phyloP scores from a whole-genome alignment of 805 yeast genomes.

The Sugiyamaella qingdaonensis region DNA sequence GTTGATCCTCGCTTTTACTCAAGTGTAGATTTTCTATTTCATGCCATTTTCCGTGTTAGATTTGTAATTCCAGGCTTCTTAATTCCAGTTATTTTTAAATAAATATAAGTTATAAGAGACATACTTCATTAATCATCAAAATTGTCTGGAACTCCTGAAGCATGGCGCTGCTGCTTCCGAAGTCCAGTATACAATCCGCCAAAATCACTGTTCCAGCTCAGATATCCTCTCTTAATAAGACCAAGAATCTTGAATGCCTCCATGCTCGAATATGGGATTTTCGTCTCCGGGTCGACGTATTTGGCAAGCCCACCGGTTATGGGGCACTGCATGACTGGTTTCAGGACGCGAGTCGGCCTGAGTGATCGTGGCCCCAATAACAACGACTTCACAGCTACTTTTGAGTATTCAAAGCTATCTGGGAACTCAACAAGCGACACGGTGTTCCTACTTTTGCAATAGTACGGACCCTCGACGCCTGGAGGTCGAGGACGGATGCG shows the following conservation, averaged over 20 bases:
- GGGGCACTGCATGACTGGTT: conserved; percentile 60
- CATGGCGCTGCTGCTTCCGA: conserved; percentile 47
- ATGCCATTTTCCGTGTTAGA: too few relatives aligned
- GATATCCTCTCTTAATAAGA: conserved; percentile 43
- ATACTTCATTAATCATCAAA: conserved; percentile 35
- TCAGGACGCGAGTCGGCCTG: conserved; percentile 38
- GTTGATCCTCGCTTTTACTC: background rate
- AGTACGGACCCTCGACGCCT: conserved; percentile 21
- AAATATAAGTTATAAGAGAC: background rate
- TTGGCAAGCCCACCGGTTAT: conserved; percentile 75
- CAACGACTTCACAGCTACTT: conserved; percentile 14
- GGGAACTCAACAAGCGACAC: conserved; percentile 16
- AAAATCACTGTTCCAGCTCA: conserved; percentile 49
- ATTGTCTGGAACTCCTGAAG: conserved; percentile 85
- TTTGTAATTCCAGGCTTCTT: too few relatives aligned
- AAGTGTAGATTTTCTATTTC: too few relatives aligned
- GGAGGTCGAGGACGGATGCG: conserved; percentile 6
- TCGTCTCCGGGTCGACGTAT: conserved; percentile 83
- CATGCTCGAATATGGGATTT: conserved; percentile 80
- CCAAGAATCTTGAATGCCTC: conserved; percentile 69
- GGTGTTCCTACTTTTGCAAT: conserved; percentile 11
- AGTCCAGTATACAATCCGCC: conserved; percentile 45
- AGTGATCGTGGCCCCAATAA: conserved; percentile 33
- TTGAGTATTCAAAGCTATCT: conserved; percentile 15
- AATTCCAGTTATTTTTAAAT: background rate